A percentile compares a stretch with the other conserved stretches of the same genome.
Conservation (phyloP, 805 yeast genomes). For the Lipomyces mesembrius region DNA sequence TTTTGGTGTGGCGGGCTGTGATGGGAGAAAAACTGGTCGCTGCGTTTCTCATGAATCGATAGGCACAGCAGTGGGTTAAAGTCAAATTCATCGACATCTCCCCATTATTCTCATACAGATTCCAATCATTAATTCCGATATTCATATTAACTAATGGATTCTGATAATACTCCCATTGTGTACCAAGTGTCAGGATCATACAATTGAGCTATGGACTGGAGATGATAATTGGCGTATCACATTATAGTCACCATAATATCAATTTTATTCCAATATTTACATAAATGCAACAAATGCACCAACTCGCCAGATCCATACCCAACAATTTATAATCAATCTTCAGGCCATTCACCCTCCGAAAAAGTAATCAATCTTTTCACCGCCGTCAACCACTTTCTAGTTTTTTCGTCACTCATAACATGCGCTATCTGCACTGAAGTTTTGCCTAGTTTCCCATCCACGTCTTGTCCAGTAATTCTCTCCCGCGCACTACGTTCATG, state of each 20-base stretch:
- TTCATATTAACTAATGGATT: too few relatives aligned
- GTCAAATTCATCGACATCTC: neutral
- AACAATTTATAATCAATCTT: constrained; percentile 8
- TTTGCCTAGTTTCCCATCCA: constrained; percentile 36
- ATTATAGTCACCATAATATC: too few relatives aligned
- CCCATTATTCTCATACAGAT: neutral
- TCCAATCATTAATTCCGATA: too few relatives aligned
- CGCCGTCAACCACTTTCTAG: constrained; percentile 74
- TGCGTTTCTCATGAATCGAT: neutral
- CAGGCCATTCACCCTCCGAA: constrained; percentile 47
- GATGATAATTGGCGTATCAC: too few relatives aligned
- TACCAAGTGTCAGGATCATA: too few relatives aligned
- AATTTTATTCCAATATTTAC: too few relatives aligned
- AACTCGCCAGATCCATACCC: neutral
- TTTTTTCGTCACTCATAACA: constrained; percentile 76
- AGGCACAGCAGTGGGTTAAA: neutral
- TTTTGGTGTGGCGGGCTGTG: constrained; percentile 5
- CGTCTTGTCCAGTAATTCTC: constrained; percentile 56
- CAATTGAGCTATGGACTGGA: too few relatives aligned
- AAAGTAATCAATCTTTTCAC: constrained; percentile 74
- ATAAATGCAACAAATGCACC: too few relatives aligned
- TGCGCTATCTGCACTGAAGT: constrained; percentile 54
- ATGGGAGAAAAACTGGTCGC: neutral
- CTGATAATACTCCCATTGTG: too few relatives aligned
- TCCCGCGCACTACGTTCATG: constrained; percentile 72